A percentile compares a stretch with the other conserved stretches of the same genome.
Conservation (phyloP, 371 early-diverging fungal species). For the Sporodiniella umbellata region DNA sequence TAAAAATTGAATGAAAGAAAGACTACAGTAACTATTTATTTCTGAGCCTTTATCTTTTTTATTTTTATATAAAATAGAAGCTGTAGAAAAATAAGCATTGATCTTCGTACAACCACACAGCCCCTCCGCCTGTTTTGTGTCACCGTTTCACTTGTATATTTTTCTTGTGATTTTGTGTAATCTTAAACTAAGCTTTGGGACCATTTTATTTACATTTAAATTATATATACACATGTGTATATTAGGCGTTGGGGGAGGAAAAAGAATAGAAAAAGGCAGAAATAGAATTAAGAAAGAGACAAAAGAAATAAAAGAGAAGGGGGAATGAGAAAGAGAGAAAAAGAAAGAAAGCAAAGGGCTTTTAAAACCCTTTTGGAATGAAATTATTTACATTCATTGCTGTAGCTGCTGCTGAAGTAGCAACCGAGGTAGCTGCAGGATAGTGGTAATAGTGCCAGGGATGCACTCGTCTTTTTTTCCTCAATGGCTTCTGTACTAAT, state of each 20-base stretch:
- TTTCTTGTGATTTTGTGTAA: too few relatives aligned
- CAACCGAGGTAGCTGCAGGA: constrained; percentile 12
- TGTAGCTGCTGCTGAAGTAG: constrained; percentile 16
- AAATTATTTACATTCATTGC: constrained; percentile 25
- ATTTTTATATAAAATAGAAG: neutral
- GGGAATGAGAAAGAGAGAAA: neutral
- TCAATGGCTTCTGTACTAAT: neutral
- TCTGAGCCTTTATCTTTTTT: too few relatives aligned
- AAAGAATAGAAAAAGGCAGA: too few relatives aligned
- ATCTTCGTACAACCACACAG: constrained; percentile 5
- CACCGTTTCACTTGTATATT: too few relatives aligned
- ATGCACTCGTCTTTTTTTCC: constrained; percentile 1
- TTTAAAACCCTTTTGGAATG: constrained; percentile 17
- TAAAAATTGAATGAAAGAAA: neutral
- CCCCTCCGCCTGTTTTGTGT: too few relatives aligned
- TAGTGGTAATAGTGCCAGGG: constrained; percentile 4
- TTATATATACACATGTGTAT: too few relatives aligned
- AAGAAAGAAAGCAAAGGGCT: neutral
- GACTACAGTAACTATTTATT: neutral
- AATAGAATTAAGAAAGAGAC: neutral
- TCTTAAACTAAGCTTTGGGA: neutral
- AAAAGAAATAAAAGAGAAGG: neutral
- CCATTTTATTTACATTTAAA: too few relatives aligned
- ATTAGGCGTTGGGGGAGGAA: too few relatives aligned
- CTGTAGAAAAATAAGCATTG: constrained; percentile 8